Evolutionary conservation across 805 yeast genomes (phyloP).

Genomic region (Suhomyces faveliae): DNA sequence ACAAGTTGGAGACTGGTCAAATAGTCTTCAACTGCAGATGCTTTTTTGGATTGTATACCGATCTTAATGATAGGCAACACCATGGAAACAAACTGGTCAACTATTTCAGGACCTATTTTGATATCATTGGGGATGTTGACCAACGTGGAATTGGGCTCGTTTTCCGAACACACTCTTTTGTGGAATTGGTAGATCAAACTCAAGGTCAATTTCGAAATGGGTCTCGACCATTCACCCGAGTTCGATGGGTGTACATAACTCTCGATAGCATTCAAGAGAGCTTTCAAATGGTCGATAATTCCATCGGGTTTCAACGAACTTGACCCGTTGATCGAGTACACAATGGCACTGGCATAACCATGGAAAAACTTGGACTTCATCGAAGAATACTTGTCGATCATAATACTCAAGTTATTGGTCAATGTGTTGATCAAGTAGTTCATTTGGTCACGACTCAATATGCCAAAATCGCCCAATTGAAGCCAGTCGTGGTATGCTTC

Average conservation of each 20-base stretch:
- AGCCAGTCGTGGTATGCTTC: slow-evolving; percentile 15
- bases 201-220: slow-evolving; percentile 64
- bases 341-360: slow-evolving; percentile 46
- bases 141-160: slow-evolving; percentile 29
- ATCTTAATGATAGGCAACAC: slow-evolving; percentile 56
- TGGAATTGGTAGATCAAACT: slow-evolving; percentile 60
- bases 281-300: slow-evolving; percentile 50
- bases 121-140: slow-evolving; percentile 25
- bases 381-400: slow-evolving; percentile 47
- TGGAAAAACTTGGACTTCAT: slow-evolving; percentile 39
- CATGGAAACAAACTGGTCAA: slow-evolving; percentile 45
- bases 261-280: slow-evolving; percentile 64
- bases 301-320: slow-evolving; percentile 40
- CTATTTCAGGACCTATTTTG: slow-evolving; percentile 36
- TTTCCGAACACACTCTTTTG: slow-evolving; percentile 53
- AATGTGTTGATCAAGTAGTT: slow-evolving; percentile 57
- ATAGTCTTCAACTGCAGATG: slow-evolving; percentile 54
- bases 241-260: slow-evolving; percentile 93
- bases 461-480: slow-evolving; percentile 53
- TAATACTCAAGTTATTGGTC: slow-evolving; percentile 44
- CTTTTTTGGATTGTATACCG: slow-evolving; percentile 78
- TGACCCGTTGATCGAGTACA: slow-evolving; percentile 61
- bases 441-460: slow-evolving; percentile 63
- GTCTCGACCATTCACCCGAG: slow-evolving; percentile 80
- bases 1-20: slow-evolving; percentile 60